Conservation (phyloP, 352 stramenopile genomes). For the Peronospora farinosa region DNA sequence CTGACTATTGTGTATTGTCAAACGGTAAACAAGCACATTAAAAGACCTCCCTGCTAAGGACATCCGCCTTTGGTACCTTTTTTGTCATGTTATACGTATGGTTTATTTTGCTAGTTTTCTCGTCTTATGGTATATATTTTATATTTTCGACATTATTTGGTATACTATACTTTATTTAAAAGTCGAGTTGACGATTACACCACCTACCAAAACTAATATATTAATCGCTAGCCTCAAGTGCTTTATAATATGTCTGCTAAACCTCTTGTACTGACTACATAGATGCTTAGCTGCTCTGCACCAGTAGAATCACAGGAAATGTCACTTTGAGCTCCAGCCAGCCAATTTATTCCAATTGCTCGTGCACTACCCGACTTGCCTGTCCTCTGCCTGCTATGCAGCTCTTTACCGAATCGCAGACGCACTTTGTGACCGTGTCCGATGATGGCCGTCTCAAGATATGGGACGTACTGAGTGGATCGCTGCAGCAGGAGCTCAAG, state of each 20-base stretch:
- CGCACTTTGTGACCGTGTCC: constrained; percentile 73
- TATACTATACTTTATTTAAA: no score
- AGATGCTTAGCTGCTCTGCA: constrained; percentile 35
- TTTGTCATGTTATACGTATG: no score
- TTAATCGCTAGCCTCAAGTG: no score
- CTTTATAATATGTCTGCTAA: not conserved
- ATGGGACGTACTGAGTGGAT: constrained; percentile 63
- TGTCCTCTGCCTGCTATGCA: constrained; percentile 34
- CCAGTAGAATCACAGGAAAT: constrained; percentile 35
- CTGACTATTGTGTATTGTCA: no score
- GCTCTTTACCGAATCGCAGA: constrained; percentile 66
- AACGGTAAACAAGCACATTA: no score
- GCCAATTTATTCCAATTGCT: not conserved
- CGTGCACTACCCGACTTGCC: not conserved
- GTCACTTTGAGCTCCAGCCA: not conserved
- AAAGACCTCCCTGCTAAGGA: no score
- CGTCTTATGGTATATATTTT: no score
- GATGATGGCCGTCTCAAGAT: constrained; percentile 80
- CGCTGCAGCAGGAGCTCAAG: constrained; percentile 69
- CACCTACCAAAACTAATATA: no score
- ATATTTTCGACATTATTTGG: no score
- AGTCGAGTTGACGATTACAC: no score
- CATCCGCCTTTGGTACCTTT: no score
- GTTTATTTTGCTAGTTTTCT: no score
- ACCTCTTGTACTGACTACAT: not conserved